Base-by-base conservation (phyloP, 2,329 filamentous ascomycete genomes). In the Penicillium janthinellum region DNA sequence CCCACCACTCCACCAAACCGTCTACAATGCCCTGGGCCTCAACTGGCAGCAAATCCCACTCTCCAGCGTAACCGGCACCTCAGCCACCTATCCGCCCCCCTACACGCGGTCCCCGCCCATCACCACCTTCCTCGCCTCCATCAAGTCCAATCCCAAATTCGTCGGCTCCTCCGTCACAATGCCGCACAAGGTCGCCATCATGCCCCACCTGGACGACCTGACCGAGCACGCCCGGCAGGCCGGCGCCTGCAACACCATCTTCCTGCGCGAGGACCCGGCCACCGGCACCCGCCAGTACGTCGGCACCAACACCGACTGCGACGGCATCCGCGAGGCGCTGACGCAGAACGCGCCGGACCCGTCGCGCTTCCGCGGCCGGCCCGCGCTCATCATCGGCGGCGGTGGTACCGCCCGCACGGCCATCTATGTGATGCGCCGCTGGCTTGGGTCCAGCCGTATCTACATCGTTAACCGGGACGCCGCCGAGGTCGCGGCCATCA, bases 181-280 rank as follows among this genome's bases (percentile, higher is more conserved):
- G 90, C 91, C 91, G 0, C 88, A 91, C 80, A 94, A 95, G 75
- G 85, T 94, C 28, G 82, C 86, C 67, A 91, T 94, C 71, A 85
- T 93, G 60, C 82, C 85, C 0, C 82, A 91, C 66, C 83, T 94
- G 8, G 90, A 94, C 70, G 85, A 88, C 56, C 79, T 93, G 39
- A 92, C 90, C 6, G 83, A 86, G 22, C 89, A 92, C 75, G 90
- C 86, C 66, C 83, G 84, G 52, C 86, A 88, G 38, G 88, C 92
- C 22, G 90, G 90, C 50, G 90, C 90, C 53, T 88, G 89, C 75
- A 94, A 95, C 80, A 95, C 90, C 0, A 83, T 94, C 54, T 93
- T 89, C 78, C 73, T 90, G 49, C 81, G 84, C 50, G 72, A 74
- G 1, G 67, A 73, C 39, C 63, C 65, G 7, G 48, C 17, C 15